These are phyloP conservation scores for Penicillium turbatum DNA, from an alignment of 495 filamentous ascomycete genomes.

Conservation along the genomic window DNA sequence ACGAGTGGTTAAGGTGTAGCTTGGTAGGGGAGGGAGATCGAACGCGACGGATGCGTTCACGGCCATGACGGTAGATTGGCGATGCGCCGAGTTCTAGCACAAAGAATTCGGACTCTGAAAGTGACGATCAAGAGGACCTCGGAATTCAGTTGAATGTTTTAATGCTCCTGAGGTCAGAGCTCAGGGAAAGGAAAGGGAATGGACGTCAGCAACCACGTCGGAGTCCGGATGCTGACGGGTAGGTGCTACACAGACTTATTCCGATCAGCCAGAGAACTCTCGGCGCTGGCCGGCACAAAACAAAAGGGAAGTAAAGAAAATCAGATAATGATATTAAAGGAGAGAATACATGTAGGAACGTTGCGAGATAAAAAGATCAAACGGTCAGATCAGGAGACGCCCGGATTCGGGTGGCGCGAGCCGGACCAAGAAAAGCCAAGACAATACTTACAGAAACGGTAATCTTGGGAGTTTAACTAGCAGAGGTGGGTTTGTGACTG, in stretches of 20 bases:
- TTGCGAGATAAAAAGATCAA: slow-evolving; percentile 10
- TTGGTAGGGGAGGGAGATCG: slow-evolving; percentile 72
- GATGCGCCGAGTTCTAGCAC: not conserved
- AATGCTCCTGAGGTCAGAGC: not conserved
- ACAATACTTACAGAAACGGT: not conserved
- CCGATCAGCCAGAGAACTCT: not conserved
- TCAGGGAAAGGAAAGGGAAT: slow-evolving; percentile 6
- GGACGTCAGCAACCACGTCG: slow-evolving; percentile 9
- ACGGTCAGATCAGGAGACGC: slow-evolving; percentile 16
- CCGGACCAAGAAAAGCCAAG: not conserved
- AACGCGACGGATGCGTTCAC: slow-evolving; percentile 39
- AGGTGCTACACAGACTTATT: slow-evolving; percentile 8
- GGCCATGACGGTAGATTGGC: slow-evolving; percentile 28
- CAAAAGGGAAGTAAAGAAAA: slow-evolving; percentile 2
- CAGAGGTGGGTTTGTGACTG: not conserved
- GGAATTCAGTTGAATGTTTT: not conserved
- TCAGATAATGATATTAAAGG: slow-evolving; percentile 9
- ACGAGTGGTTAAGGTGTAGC: slow-evolving; percentile 62
- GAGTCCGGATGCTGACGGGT: slow-evolving; percentile 17
- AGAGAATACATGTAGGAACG: not conserved
- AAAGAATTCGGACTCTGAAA: not conserved
- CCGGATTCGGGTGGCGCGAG: slow-evolving; percentile 17
- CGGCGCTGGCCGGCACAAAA: not conserved
- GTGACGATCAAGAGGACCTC: not conserved
- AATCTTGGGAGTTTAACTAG: not conserved